Evolutionary conservation across 2,329 filamentous ascomycete genomes (phyloP), one percentile per base, ranked within the genome.

Genomic region (Ilyonectria sp.): DNA sequence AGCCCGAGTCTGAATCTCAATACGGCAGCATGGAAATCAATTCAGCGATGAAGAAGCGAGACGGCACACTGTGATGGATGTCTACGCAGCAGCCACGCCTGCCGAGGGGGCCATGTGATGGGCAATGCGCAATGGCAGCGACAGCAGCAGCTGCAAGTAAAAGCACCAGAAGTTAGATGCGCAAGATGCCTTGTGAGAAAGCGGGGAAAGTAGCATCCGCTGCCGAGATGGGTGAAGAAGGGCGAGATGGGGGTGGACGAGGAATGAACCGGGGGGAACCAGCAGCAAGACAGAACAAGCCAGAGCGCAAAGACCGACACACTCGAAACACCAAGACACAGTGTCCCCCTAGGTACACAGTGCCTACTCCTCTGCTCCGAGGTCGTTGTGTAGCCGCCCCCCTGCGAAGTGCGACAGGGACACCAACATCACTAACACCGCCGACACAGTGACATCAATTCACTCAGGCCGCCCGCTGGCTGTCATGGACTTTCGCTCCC

Each of bases 161-260:
- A 21, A 26, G 4, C 44, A 26, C 13, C 9, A 26, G 59, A 29
- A 40, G 26, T n/a, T 26, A 44, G 35, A 50, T 50, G 29, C 31
- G 9, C 43, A 49, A 49, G n/a, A 61, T 47, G 43, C 29, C 26
- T 33, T 29, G 33, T 65, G 44, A 50, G 68, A 70, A 70, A 70
- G 73, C 71, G 73, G 73, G 73, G 73, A 72, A 75, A 66, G 71
- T 68, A 60, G 61, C 61, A 72, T 63, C 73, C 60, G 60, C 40
- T 60, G 60, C 63, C 46, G 60, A 64, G 60, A 65, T 23, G 35
- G 35, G 47, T 63, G 64, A 52, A 62, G 37, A 59, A 40, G 21
- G 19, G 54, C 50, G 54, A 46, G 50, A 23, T 31, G 52, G 49
- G 52, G 59, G 52, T 53, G 63, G 46, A 31, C 29, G 46, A 46